Conservation (phyloP, 768 basidiomycete genomes). For the Tulasnella calospora region DNA sequence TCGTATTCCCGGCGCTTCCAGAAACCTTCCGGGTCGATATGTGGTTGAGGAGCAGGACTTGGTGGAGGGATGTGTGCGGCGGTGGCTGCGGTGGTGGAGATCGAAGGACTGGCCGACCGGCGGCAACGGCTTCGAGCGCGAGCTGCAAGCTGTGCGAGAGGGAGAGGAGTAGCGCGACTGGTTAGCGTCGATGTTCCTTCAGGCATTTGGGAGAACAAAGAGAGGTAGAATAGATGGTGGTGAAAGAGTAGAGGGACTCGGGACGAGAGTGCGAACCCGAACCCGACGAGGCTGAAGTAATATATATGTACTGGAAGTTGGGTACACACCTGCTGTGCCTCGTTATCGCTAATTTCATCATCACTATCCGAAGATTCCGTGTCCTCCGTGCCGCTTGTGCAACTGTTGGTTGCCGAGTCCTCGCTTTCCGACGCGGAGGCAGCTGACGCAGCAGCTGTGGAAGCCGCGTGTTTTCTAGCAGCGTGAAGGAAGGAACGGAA, state of each 20-base stretch:
- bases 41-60: not conserved
- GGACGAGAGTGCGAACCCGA: not conserved
- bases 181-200: constrained; percentile 3
- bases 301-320: not conserved
- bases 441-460: constrained; percentile 3
- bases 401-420: constrained; percentile 2
- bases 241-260: not conserved
- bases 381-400: not conserved
- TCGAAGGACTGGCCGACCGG: not conserved
- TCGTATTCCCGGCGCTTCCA: constrained; percentile 1
- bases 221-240: not conserved
- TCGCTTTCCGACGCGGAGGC: not conserved
- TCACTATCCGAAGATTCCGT: constrained; percentile 8
- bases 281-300: not conserved
- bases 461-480: constrained; percentile 9
- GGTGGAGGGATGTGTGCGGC: constrained; percentile 1
- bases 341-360: constrained; percentile 10
- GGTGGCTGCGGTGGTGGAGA: not conserved
- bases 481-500: constrained; percentile 1
- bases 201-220: not conserved
- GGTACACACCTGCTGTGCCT: constrained; percentile 7
- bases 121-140: constrained; percentile 1
- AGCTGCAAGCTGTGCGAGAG: constrained; percentile 1
- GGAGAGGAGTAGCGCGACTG: not conserved
- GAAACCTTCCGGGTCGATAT: constrained; percentile 2